phyloP scores from a whole-genome alignment of 306 rosid species.

The Canavalia ensiformis region DNA sequence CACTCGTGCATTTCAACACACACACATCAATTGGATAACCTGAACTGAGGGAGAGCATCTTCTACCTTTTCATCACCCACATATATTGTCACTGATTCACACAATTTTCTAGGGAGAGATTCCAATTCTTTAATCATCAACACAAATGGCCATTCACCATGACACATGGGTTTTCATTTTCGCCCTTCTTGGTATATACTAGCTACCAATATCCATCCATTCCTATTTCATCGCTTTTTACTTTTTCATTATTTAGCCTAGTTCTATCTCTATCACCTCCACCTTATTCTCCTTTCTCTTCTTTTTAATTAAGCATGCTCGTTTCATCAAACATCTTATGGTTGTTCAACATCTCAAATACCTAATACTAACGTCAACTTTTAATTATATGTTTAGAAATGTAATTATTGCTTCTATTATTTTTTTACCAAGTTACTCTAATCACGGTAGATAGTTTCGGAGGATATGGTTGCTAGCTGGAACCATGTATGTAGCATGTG shows the following conservation, averaged over 20 bases:
- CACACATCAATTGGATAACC: not conserved
- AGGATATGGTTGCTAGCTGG: not conserved
- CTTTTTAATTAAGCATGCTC: not conserved
- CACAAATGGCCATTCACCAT: conserved; percentile 60
- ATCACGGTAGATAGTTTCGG: not conserved
- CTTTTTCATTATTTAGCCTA: not conserved
- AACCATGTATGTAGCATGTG: conserved; percentile 17
- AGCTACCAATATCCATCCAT: not conserved
- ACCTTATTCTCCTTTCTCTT: no score
- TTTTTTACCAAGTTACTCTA: not conserved
- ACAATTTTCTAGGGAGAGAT: not conserved
- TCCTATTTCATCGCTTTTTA: not conserved
- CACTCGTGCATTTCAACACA: conserved; percentile 25
- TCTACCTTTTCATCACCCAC: not conserved
- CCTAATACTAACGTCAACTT: not conserved
- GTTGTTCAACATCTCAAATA: not conserved
- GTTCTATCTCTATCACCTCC: not conserved
- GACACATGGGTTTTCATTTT: conserved; percentile 61
- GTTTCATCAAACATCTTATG: not conserved
- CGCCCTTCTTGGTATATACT: conserved; percentile 78
- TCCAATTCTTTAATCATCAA: not conserved
- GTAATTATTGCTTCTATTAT: not conserved
- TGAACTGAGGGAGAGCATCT: not conserved
- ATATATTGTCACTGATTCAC: no score
- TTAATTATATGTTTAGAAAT: not conserved